These are phyloP conservation scores for Chlamydomonas sphaeroides DNA, from an alignment of 139 green algal species.

Conservation along the genomic window DNA sequence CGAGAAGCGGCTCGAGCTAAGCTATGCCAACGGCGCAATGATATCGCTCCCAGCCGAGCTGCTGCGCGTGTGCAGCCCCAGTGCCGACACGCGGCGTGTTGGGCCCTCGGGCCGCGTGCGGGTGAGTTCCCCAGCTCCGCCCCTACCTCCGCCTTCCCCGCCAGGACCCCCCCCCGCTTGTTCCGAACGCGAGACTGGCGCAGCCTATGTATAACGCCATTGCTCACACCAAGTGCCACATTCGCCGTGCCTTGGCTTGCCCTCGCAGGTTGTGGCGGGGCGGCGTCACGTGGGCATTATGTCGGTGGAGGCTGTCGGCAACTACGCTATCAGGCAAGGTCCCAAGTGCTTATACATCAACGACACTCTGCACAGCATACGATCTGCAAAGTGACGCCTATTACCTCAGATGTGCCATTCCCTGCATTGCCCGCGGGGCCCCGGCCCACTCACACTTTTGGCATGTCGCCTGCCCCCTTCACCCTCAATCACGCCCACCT, in stretches of 20 bases:
- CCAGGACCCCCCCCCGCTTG: too few species aligned
- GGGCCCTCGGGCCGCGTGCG: neutral
- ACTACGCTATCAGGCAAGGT: constrained; percentile 54
- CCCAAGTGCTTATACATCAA: too few species aligned
- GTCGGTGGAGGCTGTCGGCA: constrained; percentile 67
- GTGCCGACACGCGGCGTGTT: constrained; percentile 18
- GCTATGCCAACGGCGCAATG: neutral
- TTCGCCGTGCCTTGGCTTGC: neutral
- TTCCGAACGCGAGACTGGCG: too few species aligned
- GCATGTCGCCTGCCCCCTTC: too few species aligned
- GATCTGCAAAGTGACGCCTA: too few species aligned
- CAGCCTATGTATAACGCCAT: neutral
- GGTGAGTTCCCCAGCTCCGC: neutral
- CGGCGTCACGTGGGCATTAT: constrained; percentile 72
- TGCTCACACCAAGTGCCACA: neutral
- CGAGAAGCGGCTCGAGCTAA: constrained; percentile 11
- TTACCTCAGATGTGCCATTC: too few species aligned
- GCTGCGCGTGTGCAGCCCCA: constrained; percentile 33
- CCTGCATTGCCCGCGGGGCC: too few species aligned
- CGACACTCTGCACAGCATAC: too few species aligned
- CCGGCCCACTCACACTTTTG: too few species aligned
- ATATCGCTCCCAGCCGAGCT: constrained; percentile 28
- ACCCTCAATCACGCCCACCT: too few species aligned
- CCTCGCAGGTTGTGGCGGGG: constrained; percentile 60
- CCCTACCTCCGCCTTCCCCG: too few species aligned